A percentile compares a stretch with the other conserved stretches of the same genome.
Evolutionary conservation across 306 rosid genomes (phyloP).

Genomic region (barrel medic (Medicago truncatula)): DNA sequence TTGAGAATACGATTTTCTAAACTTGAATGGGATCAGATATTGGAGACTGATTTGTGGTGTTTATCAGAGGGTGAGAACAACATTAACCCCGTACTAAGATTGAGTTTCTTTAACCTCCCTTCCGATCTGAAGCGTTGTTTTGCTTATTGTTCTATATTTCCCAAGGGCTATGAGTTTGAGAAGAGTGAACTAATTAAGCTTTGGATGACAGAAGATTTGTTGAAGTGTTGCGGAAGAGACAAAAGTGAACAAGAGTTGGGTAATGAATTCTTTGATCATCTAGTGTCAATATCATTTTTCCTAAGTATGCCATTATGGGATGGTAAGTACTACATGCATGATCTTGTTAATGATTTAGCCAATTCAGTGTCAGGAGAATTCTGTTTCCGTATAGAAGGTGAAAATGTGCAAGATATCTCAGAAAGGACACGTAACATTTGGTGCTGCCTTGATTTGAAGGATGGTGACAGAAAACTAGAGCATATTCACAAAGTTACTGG

Average conservation of each 20-base stretch:
- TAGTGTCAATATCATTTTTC: constrained; percentile 52
- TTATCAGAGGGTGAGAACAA: too few species aligned
- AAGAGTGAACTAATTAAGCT: background rate
- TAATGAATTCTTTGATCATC: constrained; percentile 40
- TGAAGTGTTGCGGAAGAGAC: background rate
- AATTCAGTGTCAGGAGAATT: constrained; percentile 45
- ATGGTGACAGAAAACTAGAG: background rate
- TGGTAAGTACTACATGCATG: constrained; percentile 36
- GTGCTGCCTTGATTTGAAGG: background rate
- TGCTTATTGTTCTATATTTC: constrained; percentile 32
- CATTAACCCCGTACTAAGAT: too few species aligned
- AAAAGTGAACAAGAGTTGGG: constrained; percentile 47
- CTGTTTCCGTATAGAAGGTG: background rate
- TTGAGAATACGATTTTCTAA: too few species aligned
- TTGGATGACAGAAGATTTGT: constrained; percentile 43
- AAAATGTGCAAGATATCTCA: background rate
- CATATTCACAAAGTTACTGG: background rate
- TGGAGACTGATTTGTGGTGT: too few species aligned
- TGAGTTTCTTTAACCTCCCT: constrained; percentile 22
- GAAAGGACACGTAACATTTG: constrained; percentile 30
- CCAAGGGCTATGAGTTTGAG: background rate
- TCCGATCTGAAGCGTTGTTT: constrained; percentile 35
- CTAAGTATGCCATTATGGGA: background rate
- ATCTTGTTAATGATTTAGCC: constrained; percentile 55
- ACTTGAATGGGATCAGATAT: too few species aligned